phyloP scores from a whole-genome alignment of 495 filamentous ascomycete species.

The Talaromyces nanjingensis region DNA sequence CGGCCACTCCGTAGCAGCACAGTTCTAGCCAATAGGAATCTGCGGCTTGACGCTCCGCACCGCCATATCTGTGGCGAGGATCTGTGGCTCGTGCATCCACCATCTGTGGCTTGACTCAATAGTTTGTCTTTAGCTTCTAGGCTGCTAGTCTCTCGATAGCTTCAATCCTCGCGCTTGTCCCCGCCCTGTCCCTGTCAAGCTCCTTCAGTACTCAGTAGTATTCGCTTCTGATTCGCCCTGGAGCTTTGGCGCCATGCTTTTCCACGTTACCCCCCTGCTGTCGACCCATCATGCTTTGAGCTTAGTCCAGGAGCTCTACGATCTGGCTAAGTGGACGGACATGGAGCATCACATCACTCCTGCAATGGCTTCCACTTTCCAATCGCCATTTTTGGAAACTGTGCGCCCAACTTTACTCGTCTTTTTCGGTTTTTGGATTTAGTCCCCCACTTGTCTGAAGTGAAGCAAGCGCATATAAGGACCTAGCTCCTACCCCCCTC shows the following conservation, averaged over 20 bases:
- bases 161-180: background rate
- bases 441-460: background rate
- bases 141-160: slow-evolving; percentile 6
- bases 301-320: background rate
- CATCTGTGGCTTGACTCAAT: slow-evolving; percentile 20
- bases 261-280: slow-evolving; percentile 1
- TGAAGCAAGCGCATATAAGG: slow-evolving; percentile 2
- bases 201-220: too few species aligned
- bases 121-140: background rate
- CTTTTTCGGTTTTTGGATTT: background rate
- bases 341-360: background rate
- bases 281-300: background rate
- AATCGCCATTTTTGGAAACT: background rate
- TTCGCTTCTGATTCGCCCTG: background rate
- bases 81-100: slow-evolving; percentile 14
- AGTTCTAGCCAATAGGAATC: background rate
- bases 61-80: slow-evolving; percentile 11
- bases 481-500: background rate
- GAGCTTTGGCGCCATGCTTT: background rate
- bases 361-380: background rate
- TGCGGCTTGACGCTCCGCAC: slow-evolving; percentile 13
- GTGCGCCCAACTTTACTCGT: background rate
- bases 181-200: background rate
- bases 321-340: background rate
- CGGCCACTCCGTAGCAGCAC: slow-evolving; percentile 4